Percentiles rank a stretch among this genome's conserved stretches.
phyloP scores from a whole-genome alignment of 805 yeast genomes.

The Starmerella sirachaensis region DNA sequence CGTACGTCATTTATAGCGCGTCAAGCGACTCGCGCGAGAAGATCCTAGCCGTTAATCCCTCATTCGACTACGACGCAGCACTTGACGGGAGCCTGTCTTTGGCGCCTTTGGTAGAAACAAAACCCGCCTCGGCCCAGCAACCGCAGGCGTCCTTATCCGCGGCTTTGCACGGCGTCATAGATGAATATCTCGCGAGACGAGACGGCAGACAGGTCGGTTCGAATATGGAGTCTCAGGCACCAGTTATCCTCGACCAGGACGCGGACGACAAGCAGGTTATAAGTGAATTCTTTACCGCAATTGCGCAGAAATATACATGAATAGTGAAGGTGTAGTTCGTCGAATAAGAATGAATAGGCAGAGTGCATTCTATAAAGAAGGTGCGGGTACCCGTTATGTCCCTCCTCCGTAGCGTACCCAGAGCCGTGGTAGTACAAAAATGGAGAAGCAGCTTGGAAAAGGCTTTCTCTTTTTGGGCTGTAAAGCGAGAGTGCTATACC shows the following conservation, averaged over 20 bases:
- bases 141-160: neutral
- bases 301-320: slow-evolving; percentile 5
- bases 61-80: slow-evolving; percentile 14
- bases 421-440: too few relatives aligned
- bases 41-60: slow-evolving; percentile 17
- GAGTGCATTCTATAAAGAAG: too few relatives aligned
- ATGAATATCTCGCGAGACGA: neutral
- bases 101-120: neutral
- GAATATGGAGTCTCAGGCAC: too few relatives aligned
- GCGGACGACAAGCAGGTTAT: slow-evolving; percentile 13
- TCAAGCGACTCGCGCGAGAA: slow-evolving; percentile 12
- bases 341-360: neutral
- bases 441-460: too few relatives aligned
- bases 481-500: neutral
- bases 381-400: too few relatives aligned
- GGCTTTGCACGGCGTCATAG: too few relatives aligned
- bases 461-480: neutral
- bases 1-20: neutral
- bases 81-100: neutral
- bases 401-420: too few relatives aligned
- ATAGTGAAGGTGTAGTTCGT: neutral
- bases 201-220: slow-evolving; percentile 1
- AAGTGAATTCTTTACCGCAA: slow-evolving; percentile 14
- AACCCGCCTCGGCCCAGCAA: neutral
- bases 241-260: too few relatives aligned